phyloP scores from a whole-genome alignment of 176 grass and related monocot genomes.

The Cocos nucifera region DNA sequence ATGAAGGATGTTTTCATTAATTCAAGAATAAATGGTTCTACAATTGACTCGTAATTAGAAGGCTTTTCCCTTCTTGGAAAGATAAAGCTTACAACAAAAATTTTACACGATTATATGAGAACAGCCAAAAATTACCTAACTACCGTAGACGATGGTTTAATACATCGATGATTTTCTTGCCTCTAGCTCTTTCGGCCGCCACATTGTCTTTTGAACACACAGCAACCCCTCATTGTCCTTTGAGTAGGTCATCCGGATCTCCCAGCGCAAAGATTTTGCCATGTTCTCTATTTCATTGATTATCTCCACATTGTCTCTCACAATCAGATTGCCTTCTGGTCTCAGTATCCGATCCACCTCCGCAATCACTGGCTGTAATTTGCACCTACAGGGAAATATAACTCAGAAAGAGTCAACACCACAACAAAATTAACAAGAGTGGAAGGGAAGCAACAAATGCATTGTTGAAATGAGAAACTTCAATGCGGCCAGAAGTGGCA shows the following conservation, averaged over 20 bases:
- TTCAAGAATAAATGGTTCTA: conserved; percentile 1
- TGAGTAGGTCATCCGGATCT: conserved; percentile 46
- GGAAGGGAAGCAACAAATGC: too few species aligned
- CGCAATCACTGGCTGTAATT: conserved; percentile 39
- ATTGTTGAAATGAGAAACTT: too few species aligned
- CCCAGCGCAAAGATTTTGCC: conserved; percentile 51
- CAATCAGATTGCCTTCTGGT: conserved; percentile 59
- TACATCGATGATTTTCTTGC: conserved; percentile 19
- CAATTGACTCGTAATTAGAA: neutral
- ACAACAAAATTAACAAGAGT: too few species aligned
- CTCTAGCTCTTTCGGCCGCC: conserved; percentile 44
- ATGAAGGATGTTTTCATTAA: neutral
- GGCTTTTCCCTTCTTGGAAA: neutral
- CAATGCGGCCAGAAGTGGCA: too few species aligned
- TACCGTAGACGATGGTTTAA: neutral
- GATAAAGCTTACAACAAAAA: too few species aligned
- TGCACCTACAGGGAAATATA: conserved; percentile 28
- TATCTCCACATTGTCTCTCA: conserved; percentile 46
- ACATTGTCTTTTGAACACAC: conserved; percentile 49
- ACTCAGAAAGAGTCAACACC: neutral
- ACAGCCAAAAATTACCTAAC: too few species aligned
- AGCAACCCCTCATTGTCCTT: conserved; percentile 59
- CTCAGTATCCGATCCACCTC: conserved; percentile 76
- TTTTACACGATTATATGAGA: too few species aligned
- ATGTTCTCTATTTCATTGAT: conserved; percentile 46